Percentiles rank a stretch among this genome's conserved stretches.
Evolutionary conservation across 352 stramenopile species (phyloP).

Genomic region (Pythium scleroteichum): DNA sequence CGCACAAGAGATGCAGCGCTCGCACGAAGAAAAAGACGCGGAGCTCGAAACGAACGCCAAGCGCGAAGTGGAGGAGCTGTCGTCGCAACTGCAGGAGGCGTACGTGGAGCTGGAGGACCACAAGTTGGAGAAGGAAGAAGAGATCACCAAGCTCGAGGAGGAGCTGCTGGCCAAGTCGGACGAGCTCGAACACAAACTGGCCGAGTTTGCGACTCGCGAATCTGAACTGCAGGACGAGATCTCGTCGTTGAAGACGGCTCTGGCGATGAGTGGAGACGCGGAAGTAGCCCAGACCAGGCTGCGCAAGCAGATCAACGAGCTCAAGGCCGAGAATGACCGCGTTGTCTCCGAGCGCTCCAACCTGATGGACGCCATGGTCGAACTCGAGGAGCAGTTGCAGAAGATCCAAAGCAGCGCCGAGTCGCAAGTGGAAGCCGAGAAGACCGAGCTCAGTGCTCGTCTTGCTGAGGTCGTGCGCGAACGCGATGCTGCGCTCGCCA

Average conservation of each 20-base stretch:
- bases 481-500: not conserved
- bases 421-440: conserved; percentile 35
- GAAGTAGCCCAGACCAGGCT: not conserved
- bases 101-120: conserved; percentile 34
- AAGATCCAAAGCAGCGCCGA: conserved; percentile 13
- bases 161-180: conserved; percentile 26
- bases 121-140: conserved; percentile 33
- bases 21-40: not conserved
- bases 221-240: conserved; percentile 13
- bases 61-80: conserved; percentile 26
- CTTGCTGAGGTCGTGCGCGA: conserved; percentile 25
- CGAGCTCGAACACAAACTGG: conserved; percentile 12
- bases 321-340: conserved; percentile 24
- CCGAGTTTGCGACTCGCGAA: conserved; percentile 19
- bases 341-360: conserved; percentile 21
- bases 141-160: conserved; percentile 33
- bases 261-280: not conserved
- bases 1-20: conserved; percentile 7
- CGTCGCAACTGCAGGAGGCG: conserved; percentile 32
- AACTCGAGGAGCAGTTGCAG: conserved; percentile 39
- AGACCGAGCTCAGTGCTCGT: conserved; percentile 11
- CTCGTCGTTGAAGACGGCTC: conserved; percentile 1
- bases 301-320: conserved; percentile 9
- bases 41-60: conserved; percentile 22
- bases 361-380: conserved; percentile 35